Evolutionary conservation across 768 basidiomycete species (phyloP).

Genomic region (Phlebiopsis flavidoalba): DNA sequence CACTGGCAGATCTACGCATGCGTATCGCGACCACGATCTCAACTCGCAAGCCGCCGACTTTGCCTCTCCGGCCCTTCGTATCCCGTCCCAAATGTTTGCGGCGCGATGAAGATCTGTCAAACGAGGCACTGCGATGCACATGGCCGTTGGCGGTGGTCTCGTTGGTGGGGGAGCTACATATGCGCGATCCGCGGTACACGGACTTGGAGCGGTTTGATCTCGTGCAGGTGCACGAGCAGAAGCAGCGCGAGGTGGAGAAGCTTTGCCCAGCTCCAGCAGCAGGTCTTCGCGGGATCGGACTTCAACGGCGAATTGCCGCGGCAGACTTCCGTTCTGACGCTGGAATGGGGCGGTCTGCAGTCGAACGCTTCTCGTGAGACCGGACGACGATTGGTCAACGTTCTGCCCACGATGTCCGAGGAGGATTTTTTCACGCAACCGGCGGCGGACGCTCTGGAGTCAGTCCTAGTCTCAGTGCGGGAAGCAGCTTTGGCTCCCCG

Average conservation of each 20-base stretch:
- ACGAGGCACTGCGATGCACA: constrained; percentile 10
- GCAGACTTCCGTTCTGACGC: constrained; percentile 1
- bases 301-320: constrained; percentile 1
- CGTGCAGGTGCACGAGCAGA: constrained; percentile 45
- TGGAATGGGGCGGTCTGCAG: background rate
- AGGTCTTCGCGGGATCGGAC: background rate
- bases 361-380: constrained; percentile 1
- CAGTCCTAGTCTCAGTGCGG: background rate
- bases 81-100: background rate
- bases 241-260: constrained; percentile 17
- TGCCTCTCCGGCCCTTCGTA: background rate
- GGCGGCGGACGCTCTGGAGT: constrained; percentile 7
- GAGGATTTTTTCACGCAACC: constrained; percentile 30
- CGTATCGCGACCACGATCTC: constrained; percentile 3
- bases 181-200: constrained; percentile 42
- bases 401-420: constrained; percentile 27
- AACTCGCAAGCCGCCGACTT: constrained; percentile 12
- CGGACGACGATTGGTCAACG: constrained; percentile 14
- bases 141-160: constrained; percentile 10
- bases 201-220: constrained; percentile 59
- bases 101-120: background rate
- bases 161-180: too few species aligned
- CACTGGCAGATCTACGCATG: background rate
- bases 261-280: constrained; percentile 23
- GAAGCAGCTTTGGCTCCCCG: background rate